Evolutionary conservation across 768 basidiomycete species (phyloP).

Genomic region (Tylopilus sp.): DNA sequence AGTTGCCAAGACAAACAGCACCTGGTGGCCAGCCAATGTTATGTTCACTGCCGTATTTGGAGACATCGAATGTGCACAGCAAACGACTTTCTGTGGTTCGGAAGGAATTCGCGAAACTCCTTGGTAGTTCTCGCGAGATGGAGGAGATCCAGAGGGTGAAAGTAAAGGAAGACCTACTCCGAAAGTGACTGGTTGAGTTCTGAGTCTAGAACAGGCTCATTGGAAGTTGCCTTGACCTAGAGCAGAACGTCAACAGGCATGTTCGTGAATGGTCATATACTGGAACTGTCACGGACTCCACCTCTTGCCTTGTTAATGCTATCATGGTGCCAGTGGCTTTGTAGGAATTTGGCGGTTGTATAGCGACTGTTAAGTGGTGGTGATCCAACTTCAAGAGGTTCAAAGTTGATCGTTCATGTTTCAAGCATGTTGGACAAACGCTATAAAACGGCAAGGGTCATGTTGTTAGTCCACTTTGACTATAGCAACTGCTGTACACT

Average conservation of each 20-base stretch:
- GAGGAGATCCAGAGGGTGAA: constrained; percentile 32
- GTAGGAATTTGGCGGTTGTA: too few species aligned
- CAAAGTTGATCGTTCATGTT: too few species aligned
- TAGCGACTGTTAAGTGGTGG: too few species aligned
- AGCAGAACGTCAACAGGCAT: constrained; percentile 13
- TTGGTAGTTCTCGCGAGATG: constrained; percentile 31
- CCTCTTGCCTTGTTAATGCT: not conserved
- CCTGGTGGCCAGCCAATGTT: too few species aligned
- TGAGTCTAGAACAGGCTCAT: not conserved
- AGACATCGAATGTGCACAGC: constrained; percentile 22
- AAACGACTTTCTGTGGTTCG: constrained; percentile 14
- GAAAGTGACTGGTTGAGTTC: not conserved
- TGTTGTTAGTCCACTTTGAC: too few species aligned
- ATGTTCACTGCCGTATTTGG: too few species aligned
- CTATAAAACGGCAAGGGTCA: too few species aligned
- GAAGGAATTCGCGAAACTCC: constrained; percentile 26
- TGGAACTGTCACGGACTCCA: not conserved
- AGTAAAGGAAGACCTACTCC: constrained; percentile 21
- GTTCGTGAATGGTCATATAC: constrained; percentile 3
- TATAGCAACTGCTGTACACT: too few species aligned
- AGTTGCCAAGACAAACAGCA: not conserved
- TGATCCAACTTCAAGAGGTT: too few species aligned
- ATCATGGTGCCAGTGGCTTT: constrained; percentile 5
- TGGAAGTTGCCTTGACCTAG: constrained; percentile 7
- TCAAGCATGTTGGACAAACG: too few species aligned